Base-by-base conservation (phyloP, 2,329 filamentous ascomycete species). In the Pseudocercospora fuligena region DNA sequence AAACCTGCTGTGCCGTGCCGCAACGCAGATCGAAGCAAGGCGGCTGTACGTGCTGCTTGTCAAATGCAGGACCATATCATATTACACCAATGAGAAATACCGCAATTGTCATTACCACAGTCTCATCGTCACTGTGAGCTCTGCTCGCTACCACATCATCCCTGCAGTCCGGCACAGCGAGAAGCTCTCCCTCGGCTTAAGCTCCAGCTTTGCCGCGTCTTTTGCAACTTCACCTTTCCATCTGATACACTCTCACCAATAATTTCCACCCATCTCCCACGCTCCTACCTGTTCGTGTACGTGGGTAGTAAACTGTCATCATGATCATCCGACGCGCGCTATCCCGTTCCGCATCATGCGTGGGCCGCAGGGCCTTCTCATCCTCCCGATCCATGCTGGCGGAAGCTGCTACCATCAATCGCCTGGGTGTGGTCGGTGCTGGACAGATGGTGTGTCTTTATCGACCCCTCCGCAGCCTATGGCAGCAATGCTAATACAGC, bases 381-480 rank as follows among this genome's bases (percentile, higher is more conserved):
- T 89, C 89, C 36, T 88, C 87, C 46, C 80, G 61, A 23, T 61
- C 66, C 4, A 60, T 67, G 40, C 65, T 75, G 65, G 75, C 88
- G 53, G 82, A 84, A 69, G 83, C 84, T 67, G 88, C 89, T 64
- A 88, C 94, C 76, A 90, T 99, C 69, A 96, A 94, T 83, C 90
- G 88, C 72, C 83, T 99, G 49, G 95, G 94, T 76, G 94, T 99
- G 59, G 86, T 99, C 76, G 95, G 64, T 59, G 67, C 60, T 29
- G 60, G 58, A 12, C 61, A 75, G 69, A 75, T 75, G 73, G 66
- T 69, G 63, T 69, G 65, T 65, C 49, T 14, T 62, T 66, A 69
- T 56, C 59, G 11, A 40, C 33, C 19, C 47, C 49, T 23, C n/a
- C 53, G 27, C 56, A 36, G 11, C 68, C 66, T 65, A 68, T 68